Conservation (phyloP, 306 rosid genomes). For the Astragalus membranaceus region DNA sequence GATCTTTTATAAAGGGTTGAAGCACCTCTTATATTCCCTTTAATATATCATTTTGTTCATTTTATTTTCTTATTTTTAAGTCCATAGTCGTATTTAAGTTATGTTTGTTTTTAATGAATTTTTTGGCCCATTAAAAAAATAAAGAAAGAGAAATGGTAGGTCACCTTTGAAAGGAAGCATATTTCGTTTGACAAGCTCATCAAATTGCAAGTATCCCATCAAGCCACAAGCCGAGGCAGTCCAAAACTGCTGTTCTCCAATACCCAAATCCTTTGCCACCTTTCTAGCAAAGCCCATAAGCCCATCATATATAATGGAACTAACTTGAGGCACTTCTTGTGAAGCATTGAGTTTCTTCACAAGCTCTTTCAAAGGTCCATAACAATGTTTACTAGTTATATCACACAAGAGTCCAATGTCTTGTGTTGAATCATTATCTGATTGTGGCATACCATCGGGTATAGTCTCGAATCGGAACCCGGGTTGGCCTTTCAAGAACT, state of each 20-base stretch:
- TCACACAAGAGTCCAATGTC: background rate
- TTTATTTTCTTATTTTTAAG: too few species aligned
- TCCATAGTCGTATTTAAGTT: too few species aligned
- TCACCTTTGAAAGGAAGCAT: constrained; percentile 12
- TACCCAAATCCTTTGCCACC: background rate
- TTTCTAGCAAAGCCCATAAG: constrained; percentile 7
- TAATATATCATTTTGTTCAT: too few species aligned
- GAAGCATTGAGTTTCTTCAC: background rate
- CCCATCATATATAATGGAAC: background rate
- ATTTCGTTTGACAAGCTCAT: background rate
- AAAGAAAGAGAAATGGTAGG: background rate
- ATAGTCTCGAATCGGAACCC: background rate
- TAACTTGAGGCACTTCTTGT: background rate
- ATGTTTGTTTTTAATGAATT: too few species aligned
- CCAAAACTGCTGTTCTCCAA: constrained; percentile 6
- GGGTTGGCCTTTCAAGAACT: background rate
- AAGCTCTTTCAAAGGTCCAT: constrained; percentile 2
- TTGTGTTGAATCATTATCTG: background rate
- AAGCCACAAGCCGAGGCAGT: constrained; percentile 19
- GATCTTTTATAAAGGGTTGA: too few species aligned
- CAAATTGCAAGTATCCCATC: constrained; percentile 15
- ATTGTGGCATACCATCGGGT: constrained; percentile 11
- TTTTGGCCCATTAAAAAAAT: too few species aligned
- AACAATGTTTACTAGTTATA: background rate
- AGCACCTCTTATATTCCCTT: too few species aligned